These are phyloP conservation scores for Lentinus brumalis DNA, from an alignment of 768 basidiomycete species.

Conservation along the genomic window DNA sequence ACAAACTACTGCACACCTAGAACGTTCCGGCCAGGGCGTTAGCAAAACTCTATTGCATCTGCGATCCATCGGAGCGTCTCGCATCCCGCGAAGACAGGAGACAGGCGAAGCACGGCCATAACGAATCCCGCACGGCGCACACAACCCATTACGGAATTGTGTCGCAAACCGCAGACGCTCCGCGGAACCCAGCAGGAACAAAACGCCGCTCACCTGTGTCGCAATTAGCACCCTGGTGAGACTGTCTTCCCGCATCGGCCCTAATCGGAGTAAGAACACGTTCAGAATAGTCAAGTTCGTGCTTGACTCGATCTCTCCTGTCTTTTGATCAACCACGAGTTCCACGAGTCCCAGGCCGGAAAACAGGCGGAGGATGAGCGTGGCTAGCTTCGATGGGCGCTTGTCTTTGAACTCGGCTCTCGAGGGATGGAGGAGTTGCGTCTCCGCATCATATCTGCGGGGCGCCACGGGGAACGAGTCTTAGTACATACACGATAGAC, in stretches of 20 bases:
- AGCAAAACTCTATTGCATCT: neutral
- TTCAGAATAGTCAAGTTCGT: conserved; percentile 95
- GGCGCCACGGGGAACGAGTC: conserved; percentile 4
- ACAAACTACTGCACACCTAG: conserved; percentile 70
- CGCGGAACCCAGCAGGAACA: neutral
- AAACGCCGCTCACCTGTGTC: conserved; percentile 58
- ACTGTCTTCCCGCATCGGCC: conserved; percentile 83
- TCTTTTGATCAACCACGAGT: conserved; percentile 56
- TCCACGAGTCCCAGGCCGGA: conserved; percentile 66
- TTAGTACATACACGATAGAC: neutral
- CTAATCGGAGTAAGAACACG: conserved; percentile 74
- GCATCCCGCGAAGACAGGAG: no score
- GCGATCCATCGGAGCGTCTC: neutral
- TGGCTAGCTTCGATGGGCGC: conserved; percentile 57
- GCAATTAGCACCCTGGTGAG: conserved; percentile 74
- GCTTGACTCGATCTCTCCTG: conserved; percentile 61
- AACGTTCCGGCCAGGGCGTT: conserved; percentile 1
- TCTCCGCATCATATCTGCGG: conserved; percentile 70
- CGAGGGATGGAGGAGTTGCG: conserved; percentile 80
- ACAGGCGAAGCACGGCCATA: no score
- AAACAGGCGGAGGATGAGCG: conserved; percentile 58
- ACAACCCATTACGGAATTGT: no score
- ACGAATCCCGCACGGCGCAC: no score
- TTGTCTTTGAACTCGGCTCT: conserved; percentile 57
- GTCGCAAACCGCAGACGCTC: neutral